Percentiles rank a stretch among this genome's conserved stretches.
Conservation (phyloP, 2,329 filamentous ascomycete genomes). For the Chrysoporthe cubensis region DNA sequence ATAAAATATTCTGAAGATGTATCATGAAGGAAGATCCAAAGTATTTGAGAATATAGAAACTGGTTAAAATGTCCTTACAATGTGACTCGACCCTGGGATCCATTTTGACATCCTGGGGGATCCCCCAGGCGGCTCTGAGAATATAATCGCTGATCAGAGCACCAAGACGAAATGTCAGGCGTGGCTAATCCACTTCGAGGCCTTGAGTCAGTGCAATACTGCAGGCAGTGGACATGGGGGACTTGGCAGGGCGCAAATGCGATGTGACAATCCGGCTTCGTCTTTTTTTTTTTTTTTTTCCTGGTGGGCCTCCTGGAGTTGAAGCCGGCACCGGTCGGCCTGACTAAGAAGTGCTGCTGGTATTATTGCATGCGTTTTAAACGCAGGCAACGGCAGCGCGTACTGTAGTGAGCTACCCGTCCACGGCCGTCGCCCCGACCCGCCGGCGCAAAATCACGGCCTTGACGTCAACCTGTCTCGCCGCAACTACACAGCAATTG, state of each 20-base stretch:
- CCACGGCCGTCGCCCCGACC: neutral
- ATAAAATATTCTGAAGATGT: neutral
- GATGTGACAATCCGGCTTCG: neutral
- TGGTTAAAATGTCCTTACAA: slow-evolving; percentile 25
- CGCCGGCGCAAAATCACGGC: neutral
- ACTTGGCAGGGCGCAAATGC: slow-evolving; percentile 12
- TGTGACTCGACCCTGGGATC: slow-evolving; percentile 26
- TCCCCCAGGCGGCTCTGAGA: neutral
- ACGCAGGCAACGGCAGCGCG: neutral
- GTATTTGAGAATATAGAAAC: neutral
- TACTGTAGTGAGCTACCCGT: neutral
- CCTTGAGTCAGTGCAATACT: neutral
- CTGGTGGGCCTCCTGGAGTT: neutral
- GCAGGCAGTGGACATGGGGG: neutral
- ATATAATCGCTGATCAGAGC: neutral
- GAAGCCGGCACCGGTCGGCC: slow-evolving; percentile 12
- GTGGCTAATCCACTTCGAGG: neutral
- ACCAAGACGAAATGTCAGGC: neutral
- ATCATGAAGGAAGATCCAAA: neutral
- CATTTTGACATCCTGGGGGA: slow-evolving; percentile 25
- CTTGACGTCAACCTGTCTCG: neutral
- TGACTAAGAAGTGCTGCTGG: slow-evolving; percentile 8
- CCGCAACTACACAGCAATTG: neutral
- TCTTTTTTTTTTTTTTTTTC: neutral
- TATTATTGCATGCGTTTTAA: neutral